Evolutionary conservation across 164 flowering plant species (phyloP), one percentile per base, ranked within the genome.

Genomic region (Euptelea pleiosperma): DNA sequence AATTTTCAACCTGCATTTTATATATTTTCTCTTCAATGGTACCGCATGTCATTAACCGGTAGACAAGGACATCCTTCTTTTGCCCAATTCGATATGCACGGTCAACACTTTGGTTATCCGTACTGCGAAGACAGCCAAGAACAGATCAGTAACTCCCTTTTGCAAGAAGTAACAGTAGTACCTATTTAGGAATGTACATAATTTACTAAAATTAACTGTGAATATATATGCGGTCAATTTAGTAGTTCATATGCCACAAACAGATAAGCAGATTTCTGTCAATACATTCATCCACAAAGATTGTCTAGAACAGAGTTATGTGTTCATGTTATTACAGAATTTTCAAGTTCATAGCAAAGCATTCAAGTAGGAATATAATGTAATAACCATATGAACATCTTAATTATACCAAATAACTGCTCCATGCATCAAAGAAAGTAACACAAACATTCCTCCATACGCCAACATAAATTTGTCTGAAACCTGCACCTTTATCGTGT

Each of bases 1-100:
- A 18, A 25, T 35, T 11, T 15, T 19, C 3, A 21, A 91, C 99
- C 96, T 94, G 99, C 79, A 81, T 91, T 68, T 84, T 78, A 31
- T 94, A 91, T 21, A 91, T 94, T 71, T 94, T 94, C 61, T 94
- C 99, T 74, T 94, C 99, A 69, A 94, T 89, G 36, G 99, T 94
- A 42, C 91, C 87, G 65, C 91, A 85, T 10, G 99, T 91, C 98
- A 94, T 94, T 58, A 94, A 71, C 62, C 99, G 81, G 37, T 94
- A 94, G 3, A 94, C 99, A 45, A 94, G 8, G n/a, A 94, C 99
- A 78, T 94, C 98, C 72, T 94, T 94, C 73, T 60, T 82, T 69
- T 94, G 99, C 64, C 99, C 99, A 71, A 94, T 91, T 22, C 98
- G 82, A 57, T 94, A 94, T 54, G 96, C 99, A 65, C 98, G 96